Conservation (phyloP, 495 filamentous ascomycete species). For the Neurospora sp. region DNA sequence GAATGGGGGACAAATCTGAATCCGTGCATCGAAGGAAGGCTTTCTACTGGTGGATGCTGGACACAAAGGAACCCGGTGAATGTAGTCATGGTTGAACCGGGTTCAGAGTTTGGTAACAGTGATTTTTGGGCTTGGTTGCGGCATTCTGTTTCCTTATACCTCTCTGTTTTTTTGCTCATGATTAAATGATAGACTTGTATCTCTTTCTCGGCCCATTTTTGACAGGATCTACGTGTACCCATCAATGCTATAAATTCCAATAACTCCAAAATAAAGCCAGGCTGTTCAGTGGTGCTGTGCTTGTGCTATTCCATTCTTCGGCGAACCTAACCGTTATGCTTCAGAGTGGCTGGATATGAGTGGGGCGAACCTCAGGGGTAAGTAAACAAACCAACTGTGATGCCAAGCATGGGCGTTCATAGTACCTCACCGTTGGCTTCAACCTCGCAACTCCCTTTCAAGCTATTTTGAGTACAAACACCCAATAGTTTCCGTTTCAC, state of each 20-base stretch:
- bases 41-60: neutral
- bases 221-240: neutral
- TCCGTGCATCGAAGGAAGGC: neutral
- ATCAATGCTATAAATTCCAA: neutral
- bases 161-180: neutral
- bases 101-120: neutral
- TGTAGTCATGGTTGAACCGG: neutral
- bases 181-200: neutral
- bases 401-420: neutral
- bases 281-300: neutral
- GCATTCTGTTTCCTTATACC: neutral
- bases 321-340: neutral
- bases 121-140: neutral
- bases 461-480: neutral
- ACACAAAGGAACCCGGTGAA: neutral
- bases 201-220: neutral
- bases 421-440: neutral
- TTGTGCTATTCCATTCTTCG: neutral
- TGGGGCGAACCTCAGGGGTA: neutral
- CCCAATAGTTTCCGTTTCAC: neutral
- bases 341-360: neutral
- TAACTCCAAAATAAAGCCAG: neutral
- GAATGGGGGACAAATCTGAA: neutral
- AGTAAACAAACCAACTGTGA: neutral
- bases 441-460: neutral